Evolutionary conservation across 2,329 filamentous ascomycete genomes (phyloP), one percentile per base, ranked within the genome.

Genomic region (Penicillium paneum): DNA sequence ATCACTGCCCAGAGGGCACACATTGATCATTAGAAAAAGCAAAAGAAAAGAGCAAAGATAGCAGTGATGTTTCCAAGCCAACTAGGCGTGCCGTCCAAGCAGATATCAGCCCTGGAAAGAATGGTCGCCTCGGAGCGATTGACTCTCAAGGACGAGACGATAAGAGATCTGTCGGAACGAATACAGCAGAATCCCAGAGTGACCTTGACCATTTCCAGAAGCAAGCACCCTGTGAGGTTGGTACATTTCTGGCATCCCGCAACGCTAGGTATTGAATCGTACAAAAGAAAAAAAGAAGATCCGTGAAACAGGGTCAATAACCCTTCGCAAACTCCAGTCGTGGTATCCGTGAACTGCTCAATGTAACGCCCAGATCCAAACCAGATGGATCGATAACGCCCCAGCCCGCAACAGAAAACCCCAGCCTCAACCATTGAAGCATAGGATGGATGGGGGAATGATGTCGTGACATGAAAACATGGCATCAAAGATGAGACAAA

Each of bases 271-370:
- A 47, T 34, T 17, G 39, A 58, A 58, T 55, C 39, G 50, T 54
- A 64, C 57, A 63, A 65, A 63, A 48, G 60, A 61, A 59, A 21
- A 13, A 41, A 55, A 47, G 36, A 50, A 55, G 48, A 57, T 56
- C 58, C 60, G 48, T 15, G 55, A 58, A 55, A 49, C 55, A 52
- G 53, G 58, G 59, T 47, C 48, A 55, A 60, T 42, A 38, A 56
- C 60, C 58, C 52, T 56, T 49, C 26, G 36, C 17, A 57, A 63
- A 65, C 58, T 65, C 60, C 62, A 54, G 56, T 63, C 60, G 57
- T 63, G 50, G 58, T 41, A 46, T 45, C 49, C 43, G 49, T 49
- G 36, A 35, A 47, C 40, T 49, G 34, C 45, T 47, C 51, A 35
- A 42, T 48, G 43, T 42, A 45, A 51, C 21, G 39, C 51, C 47